Conservation (phyloP, 2,329 filamentous ascomycete species). For the Colletotrichum melonis region DNA sequence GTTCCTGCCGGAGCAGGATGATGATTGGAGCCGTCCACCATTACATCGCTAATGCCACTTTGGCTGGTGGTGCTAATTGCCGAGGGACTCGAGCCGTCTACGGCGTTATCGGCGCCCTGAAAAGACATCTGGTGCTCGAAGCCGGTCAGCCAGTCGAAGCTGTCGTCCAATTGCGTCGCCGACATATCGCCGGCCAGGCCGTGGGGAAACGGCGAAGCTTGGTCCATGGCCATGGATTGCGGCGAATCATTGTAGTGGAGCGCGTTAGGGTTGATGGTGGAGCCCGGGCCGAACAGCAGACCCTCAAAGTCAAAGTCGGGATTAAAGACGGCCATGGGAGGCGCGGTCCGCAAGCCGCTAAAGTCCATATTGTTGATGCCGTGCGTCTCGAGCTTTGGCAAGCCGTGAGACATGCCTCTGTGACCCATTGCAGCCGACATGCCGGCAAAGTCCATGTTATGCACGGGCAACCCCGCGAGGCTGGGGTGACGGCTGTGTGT, state of each 20-base stretch:
- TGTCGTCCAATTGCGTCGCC: constrained; percentile 74
- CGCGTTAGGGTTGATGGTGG: constrained; percentile 77
- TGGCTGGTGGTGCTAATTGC: constrained; percentile 96
- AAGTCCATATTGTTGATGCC: constrained; percentile 72
- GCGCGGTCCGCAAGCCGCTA: constrained; percentile 82
- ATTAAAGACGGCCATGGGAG: constrained; percentile 71
- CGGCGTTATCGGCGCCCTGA: constrained; percentile 78
- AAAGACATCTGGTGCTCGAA: constrained; percentile 84
- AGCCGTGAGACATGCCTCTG: constrained; percentile 72
- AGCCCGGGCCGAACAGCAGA: constrained; percentile 75
- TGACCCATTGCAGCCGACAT: constrained; percentile 78
- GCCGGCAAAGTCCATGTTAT: constrained; percentile 72
- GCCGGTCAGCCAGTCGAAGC: constrained; percentile 84
- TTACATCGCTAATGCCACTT: constrained; percentile 89
- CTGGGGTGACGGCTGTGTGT: constrained; percentile 76
- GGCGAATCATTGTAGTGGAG: constrained; percentile 88
- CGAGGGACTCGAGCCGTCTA: constrained; percentile 94
- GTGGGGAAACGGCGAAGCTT: constrained; percentile 69
- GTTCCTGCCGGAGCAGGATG: constrained; percentile 60
- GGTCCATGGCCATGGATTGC: constrained; percentile 72
- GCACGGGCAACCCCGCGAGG: constrained; percentile 73
- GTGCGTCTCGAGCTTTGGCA: constrained; percentile 87
- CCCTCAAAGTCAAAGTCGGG: constrained; percentile 77
- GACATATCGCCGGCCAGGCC: constrained; percentile 67
- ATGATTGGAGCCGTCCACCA: constrained; percentile 84